Evolutionary conservation across 1,284 basidiomycete species (phyloP), one percentile per base, ranked within the genome.

Genomic region (Caloboletus firmus): DNA sequence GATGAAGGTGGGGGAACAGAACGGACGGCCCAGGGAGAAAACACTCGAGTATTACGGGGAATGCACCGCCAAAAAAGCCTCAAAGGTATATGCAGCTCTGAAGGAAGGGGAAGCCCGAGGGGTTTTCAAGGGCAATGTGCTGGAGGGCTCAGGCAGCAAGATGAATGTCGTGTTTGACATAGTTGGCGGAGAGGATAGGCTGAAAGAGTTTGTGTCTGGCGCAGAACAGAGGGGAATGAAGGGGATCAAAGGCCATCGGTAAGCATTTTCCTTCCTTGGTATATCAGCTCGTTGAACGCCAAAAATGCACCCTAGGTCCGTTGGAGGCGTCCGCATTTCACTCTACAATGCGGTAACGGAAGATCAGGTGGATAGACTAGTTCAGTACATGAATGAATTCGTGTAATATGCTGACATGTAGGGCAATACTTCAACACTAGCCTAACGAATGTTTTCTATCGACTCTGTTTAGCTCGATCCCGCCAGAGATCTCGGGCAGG

Each of bases 321-420:
- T 88, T 52, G 87, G 85, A 71, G 87, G 95, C 15, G 88, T 97
- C 53, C 88, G 97, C 17, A 85, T 91, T 5, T 97, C 94, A 18
- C 75, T 99, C 7, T 99, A 99, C 77, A 99, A 99, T 60, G 95
- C 96, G 10, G 80, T 98, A 57, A 89, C 90, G 2, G 85, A 95
- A 59, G 86, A 92, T 55, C 84, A 93, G 32, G 66, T 68, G 37
- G 85, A 89, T 58, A 76, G 71, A 52, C 66, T 91, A 12, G 75
- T 87, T 28, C 73, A 69, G 1, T 91, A 87, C 60, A 84, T 89
- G 65, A 72, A 74, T 37, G 76, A 80, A 31, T 91, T 89, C 60
- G 63, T 76, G 40, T 64, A 51, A 61, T 51, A 42, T 39, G 20
- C 22, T 37, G 18, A 35, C 18, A 20, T 30, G 22, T 43, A 28